Base-by-base conservation (phyloP, 2,329 filamentous ascomycete genomes). In the Coniella vitis region DNA sequence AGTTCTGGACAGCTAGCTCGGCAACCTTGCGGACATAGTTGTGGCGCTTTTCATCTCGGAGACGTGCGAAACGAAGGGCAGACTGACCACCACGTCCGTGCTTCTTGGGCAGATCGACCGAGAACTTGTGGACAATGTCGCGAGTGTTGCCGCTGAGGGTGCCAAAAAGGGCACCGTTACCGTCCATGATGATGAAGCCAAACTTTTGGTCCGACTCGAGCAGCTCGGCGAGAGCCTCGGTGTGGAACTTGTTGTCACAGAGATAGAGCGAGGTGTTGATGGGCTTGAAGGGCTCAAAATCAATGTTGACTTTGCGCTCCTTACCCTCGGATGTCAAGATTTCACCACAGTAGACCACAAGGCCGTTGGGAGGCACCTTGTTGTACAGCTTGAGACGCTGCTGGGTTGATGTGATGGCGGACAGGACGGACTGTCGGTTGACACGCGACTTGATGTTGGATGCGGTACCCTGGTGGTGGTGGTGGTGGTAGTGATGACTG, bases 71-170 rank as follows among this genome's bases (percentile, higher is more conserved):
- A 91, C 93, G 94, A 64, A 98, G 81, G 53, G 93, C 93, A 58
- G 93, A 98, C 78, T 98, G 94, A 80, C 93, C 93, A 90, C 93
- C 93, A 86, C 93, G 90, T 56, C 93, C 93, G 81, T 98, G 93
- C 79, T 98, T 98, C 84, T 98, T 98, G 68, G 93, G 93, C 51
- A 98, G 77, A 77, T 98, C 94, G 67, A 98, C 93, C 17, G 87
- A 89, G 74, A 98, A 95, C 72, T 98, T 98, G 75, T 98, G 93
- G 45, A 97, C 79, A 43, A 98, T 80, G 61, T 98, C 94, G 67
- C 93, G 84, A 32, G 93, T 98, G 71, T 98, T 98, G 60, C 93
- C 94, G 63, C 90, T 95, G 37, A 98, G 78, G 1, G 93, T 98
- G 61, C 93, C 93, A 60, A 98, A 98, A 25, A 98, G 83, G 38